Base-by-base conservation (phyloP, 768 basidiomycete species). In the Artomyces pyxidatus region DNA sequence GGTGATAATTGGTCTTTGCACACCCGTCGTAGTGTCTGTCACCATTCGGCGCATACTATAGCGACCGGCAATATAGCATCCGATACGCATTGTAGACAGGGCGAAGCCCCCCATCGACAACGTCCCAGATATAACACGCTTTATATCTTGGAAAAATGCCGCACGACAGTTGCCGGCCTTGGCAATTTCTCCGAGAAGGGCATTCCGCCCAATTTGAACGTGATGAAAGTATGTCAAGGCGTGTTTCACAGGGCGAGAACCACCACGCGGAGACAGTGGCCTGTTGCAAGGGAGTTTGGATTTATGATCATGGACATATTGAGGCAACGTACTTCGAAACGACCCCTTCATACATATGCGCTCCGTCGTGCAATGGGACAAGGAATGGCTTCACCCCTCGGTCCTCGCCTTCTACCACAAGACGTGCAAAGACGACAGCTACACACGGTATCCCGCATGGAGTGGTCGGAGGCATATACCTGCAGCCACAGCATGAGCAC, bases 11-110 rank as follows among this genome's bases (percentile, higher is more conserved):
- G 45, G 45, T 5, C 45, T 29, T n/a, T 21, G 11, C 9, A 46
- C 8, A 32, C 45, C 42, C 14, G 21, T 17, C 9, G 17, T 16
- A 17, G 45, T 21, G 30, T 37, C 30, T 10, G 29, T 28, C 30
- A 82, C 62, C 40, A 65, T 70, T 37, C 80, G 71, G 59, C 76
- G 75, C 64, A 75, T 69, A 11, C 77, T 79, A 53, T 81, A 83
- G 48, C 65, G 69, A n/a, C 73, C 76, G 2, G 70, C 73, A 43
- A 81, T 77, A 54, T 68, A 78, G 7, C 77, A 70, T 16, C 69
- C 64, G 21, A 70, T 63, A 56, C 77, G 77, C 53, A 80, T 70
- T 14, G 72, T 71, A 41, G 75, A 70, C 37, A 81, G 67, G 5
- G 42, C 45, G 43, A 54, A 44, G 26, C 27, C 46, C 1, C 47